Conservation (phyloP, 176 grass and related monocot species). For the Melocanna baccifera region DNA sequence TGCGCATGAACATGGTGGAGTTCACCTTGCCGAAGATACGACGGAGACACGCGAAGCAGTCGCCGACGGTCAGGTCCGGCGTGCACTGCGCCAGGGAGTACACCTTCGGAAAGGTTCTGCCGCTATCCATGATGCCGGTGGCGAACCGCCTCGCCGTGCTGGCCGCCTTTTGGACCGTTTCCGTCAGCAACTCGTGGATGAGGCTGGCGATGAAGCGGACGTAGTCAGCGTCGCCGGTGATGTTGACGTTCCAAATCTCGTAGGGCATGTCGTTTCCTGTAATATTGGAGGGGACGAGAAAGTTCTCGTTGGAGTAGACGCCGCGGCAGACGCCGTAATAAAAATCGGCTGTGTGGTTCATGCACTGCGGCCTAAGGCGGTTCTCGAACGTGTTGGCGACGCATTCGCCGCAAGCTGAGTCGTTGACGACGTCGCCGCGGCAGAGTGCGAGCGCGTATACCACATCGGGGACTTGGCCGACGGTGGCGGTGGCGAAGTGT, state of each 20-base stretch:
- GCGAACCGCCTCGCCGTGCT: background rate
- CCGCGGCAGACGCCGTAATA: background rate
- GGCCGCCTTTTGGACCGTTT: background rate
- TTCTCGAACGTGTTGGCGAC: background rate
- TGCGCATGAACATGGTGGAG: background rate
- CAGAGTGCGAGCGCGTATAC: slow-evolving; percentile 34
- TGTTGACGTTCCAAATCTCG: background rate
- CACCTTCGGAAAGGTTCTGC: background rate
- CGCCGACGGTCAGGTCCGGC: slow-evolving; percentile 23
- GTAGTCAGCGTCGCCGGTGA: background rate
- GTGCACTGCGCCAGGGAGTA: slow-evolving; percentile 28
- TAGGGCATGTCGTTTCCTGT: background rate
- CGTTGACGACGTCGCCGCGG: slow-evolving; percentile 19
- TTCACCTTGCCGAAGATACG: slow-evolving; percentile 16
- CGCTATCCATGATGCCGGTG: background rate
- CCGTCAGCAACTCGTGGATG: background rate
- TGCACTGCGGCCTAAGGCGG: background rate
- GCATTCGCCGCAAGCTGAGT: background rate
- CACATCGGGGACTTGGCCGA: background rate
- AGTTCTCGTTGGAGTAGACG: too few species aligned
- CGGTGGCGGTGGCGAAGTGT: slow-evolving; percentile 24
- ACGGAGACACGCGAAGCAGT: slow-evolving; percentile 6
- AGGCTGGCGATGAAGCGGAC: background rate
- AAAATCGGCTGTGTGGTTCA: background rate
- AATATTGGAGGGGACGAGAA: too few species aligned